Conservation (phyloP, 768 basidiomycete genomes). For the Rhodotorula taiwanensis region DNA sequence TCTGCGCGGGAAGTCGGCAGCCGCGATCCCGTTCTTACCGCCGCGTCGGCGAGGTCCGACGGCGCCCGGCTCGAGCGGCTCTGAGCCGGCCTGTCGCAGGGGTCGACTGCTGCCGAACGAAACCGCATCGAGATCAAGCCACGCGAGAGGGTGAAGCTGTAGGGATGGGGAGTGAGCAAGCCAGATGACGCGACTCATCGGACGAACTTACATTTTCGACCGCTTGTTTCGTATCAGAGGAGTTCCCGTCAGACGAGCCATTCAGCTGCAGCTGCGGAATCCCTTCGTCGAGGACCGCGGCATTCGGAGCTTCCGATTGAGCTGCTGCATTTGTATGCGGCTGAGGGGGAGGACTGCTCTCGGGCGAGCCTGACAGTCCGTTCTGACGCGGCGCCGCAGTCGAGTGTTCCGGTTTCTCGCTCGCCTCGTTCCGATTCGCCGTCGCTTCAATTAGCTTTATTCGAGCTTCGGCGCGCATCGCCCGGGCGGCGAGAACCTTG, state of each 20-base stretch:
- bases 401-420: no score
- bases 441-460: conserved; percentile 25
- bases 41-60: not conserved
- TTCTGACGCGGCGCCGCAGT: no score
- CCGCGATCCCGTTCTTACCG: no score
- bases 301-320: not conserved
- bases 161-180: no score
- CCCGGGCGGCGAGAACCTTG: conserved; percentile 24
- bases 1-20: not conserved
- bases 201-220: no score
- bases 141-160: conserved; percentile 30
- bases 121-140: conserved; percentile 35
- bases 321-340: no score
- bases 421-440: not conserved
- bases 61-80: not conserved
- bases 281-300: not conserved
- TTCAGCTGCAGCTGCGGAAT: not conserved
- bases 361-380: no score
- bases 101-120: conserved; percentile 17
- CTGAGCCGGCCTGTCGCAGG: not conserved
- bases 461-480: conserved; percentile 30
- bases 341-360: no score
- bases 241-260: no score
- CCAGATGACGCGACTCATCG: no score
- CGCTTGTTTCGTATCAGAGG: no score